Evolutionary conservation across 2,329 filamentous ascomycete species (phyloP), one percentile per base, ranked within the genome.

Genomic region (Emergomyces orientalis): DNA sequence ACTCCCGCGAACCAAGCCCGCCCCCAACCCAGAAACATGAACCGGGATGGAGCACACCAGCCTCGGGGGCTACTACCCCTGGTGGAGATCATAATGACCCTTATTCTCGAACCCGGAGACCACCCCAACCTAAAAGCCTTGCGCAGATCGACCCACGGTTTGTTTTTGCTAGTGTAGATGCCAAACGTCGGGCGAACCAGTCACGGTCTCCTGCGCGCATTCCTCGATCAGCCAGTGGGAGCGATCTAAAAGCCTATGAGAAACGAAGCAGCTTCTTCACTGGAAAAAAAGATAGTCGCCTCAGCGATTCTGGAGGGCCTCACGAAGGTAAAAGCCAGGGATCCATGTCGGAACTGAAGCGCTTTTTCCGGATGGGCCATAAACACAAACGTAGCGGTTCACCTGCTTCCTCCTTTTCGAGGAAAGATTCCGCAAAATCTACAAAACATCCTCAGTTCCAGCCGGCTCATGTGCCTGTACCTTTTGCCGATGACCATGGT

Each of bases 401-500:
- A 67, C 85, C 88, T 37, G 74, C 78, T 4, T 82, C 88, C 3
- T 78, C 81, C 6, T 66, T 60, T 11, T 87, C 87, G 0, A 87
- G 87, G 7, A 83, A 84, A 47, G 61, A 67, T 8, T 81, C 84
- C 17, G 75, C 74, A 5, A 84, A 79, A 69, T 82, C 79, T 1
- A 75, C 74, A 7, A 84, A 80, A 69, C 82, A 79, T 1, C 80
- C 79, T 9, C 76, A 79, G 1, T 80, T 83, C 64, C 87, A 88
- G 70, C 71, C 75, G 66, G 72, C 75, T 11, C 70, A 76, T 1
- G 69, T 75, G 27, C 79, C 73, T 65, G 85, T 96, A 61, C 94
- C 94, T 0, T 99, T 99, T 73, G 90, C 89, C 27, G 93, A 97
- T 70, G 93, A 97, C 68, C 92, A 97, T 72, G 91, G 91, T 3